Base-by-base conservation (phyloP, 345 rosid genomes). In the Kandelia obovata region DNA sequence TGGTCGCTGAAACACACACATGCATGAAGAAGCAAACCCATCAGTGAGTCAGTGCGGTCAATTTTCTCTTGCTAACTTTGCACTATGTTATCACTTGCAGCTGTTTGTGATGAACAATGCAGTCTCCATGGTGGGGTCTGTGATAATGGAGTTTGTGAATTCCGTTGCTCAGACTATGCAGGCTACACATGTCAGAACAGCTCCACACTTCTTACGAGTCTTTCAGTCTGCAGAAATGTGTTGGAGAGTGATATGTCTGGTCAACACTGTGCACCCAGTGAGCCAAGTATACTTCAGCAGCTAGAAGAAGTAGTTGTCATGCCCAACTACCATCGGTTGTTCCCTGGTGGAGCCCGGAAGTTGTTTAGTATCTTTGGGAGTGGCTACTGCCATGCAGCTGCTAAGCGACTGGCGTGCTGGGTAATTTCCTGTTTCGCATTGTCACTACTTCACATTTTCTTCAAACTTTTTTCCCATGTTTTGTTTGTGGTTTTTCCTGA, bases 91-190 rank as follows among this genome's bases (percentile, higher is more conserved):
- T 58, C 69, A 65, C 51, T 19, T 73, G 79, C 94, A 95, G 99
- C 92, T 77, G 90, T 87, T 53, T 95, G 99, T 26, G 96, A 95
- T 39, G 99, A 95, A 71, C 99, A 95, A 63, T 95, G 99, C 83
- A 95, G 98, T 73, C 91, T 95, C 20, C 99, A 95, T 49, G 98
- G 99, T 32, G 99, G 99, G 65, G 99, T 95, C n/a, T 95, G 99
- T 75, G 99, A 95, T 70, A 89, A 95, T 56, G 99, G 99, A 52
- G 96, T 90, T 79, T 95, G 99, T 26, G 99, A 95, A 75, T 95
- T 95, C 67, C 93, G 98, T 35, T 95, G 99, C 92, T 95, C 99
- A 15, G 99, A 95, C 80, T 95, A 95, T 74, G 97, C 98, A 6
- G 99, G 99, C 66, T 95, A 95, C 73, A 85, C 92, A 34, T 96